Conservation (phyloP, 2,329 filamentous ascomycete genomes). For the Paecilomyces fulvus region DNA sequence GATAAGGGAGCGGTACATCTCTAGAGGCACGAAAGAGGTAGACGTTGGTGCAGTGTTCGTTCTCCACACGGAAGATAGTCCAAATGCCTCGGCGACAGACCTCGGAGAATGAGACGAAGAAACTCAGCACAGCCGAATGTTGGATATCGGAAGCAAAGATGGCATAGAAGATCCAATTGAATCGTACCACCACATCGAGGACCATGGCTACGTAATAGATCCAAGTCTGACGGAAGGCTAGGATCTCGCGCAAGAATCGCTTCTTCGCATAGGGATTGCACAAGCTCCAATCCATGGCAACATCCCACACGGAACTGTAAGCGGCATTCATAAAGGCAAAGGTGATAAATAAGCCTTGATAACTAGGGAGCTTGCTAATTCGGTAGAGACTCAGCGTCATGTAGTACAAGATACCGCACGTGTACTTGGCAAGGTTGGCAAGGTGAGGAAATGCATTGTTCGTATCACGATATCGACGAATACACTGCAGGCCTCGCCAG, state of each 20-base stretch:
- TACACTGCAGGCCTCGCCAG: slow-evolving; percentile 83
- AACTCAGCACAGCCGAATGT: slow-evolving; percentile 74
- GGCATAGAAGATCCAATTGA: slow-evolving; percentile 90
- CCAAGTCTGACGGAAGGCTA: slow-evolving; percentile 71
- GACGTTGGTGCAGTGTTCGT: slow-evolving; percentile 93
- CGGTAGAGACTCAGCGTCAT: slow-evolving; percentile 75
- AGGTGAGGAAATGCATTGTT: slow-evolving; percentile 83
- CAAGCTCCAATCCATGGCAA: slow-evolving; percentile 95
- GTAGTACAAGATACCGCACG: slow-evolving; percentile 71
- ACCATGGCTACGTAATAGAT: slow-evolving; percentile 81
- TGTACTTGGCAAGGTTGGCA: slow-evolving; percentile 86
- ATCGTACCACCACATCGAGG: slow-evolving; percentile 75
- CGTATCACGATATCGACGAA: slow-evolving; percentile 83
- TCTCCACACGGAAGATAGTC: slow-evolving; percentile 90
- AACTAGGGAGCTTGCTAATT: slow-evolving; percentile 50
- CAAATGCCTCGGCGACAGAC: slow-evolving; percentile 80
- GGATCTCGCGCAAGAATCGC: slow-evolving; percentile 62
- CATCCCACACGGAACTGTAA: slow-evolving; percentile 84
- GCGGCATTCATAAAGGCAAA: slow-evolving; percentile 75
- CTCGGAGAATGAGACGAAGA: slow-evolving; percentile 69
- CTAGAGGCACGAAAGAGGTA: slow-evolving; percentile 80
- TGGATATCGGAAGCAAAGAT: slow-evolving; percentile 73
- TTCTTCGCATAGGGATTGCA: slow-evolving; percentile 65
- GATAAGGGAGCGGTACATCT: slow-evolving; percentile 79
- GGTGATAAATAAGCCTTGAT: slow-evolving; percentile 65